Conservation (phyloP, 306 rosid species). For the Trifolium pratense region DNA sequence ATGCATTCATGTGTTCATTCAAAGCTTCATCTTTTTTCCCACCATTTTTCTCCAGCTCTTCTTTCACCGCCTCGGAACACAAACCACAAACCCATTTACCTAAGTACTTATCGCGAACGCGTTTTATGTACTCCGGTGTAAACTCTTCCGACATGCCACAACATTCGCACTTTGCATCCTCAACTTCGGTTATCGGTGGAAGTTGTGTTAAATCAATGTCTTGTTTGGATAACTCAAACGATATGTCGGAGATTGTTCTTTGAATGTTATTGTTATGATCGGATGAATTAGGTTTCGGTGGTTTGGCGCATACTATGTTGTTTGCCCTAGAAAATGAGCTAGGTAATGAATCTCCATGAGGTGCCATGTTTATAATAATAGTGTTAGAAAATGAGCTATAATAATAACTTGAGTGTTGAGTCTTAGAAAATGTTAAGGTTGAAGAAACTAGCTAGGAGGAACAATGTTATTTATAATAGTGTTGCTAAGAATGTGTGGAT, state of each 20-base stretch:
- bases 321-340: constrained; percentile 40
- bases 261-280: constrained; percentile 54
- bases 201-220: constrained; percentile 50
- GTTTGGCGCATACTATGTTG: constrained; percentile 50
- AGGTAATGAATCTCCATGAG: constrained; percentile 62
- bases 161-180: constrained; percentile 88
- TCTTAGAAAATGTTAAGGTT: background rate
- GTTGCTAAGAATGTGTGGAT: constrained; percentile 2
- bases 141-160: constrained; percentile 96
- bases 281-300: constrained; percentile 52
- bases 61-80: constrained; percentile 93
- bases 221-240: constrained; percentile 65
- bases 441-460: background rate
- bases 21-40: constrained; percentile 78
- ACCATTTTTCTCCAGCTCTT: constrained; percentile 77
- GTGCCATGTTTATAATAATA: constrained; percentile 80
- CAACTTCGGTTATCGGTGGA: constrained; percentile 70
- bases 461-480: constrained; percentile 59
- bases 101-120: constrained; percentile 60
- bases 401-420: no score
- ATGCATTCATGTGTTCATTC: constrained; percentile 74
- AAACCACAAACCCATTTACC: constrained; percentile 93
- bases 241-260: constrained; percentile 82
- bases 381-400: no score
- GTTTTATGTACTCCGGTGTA: constrained; percentile 77